Evolutionary conservation across 2,329 filamentous ascomycete genomes (phyloP).

Genomic region (Fusarium siculi): DNA sequence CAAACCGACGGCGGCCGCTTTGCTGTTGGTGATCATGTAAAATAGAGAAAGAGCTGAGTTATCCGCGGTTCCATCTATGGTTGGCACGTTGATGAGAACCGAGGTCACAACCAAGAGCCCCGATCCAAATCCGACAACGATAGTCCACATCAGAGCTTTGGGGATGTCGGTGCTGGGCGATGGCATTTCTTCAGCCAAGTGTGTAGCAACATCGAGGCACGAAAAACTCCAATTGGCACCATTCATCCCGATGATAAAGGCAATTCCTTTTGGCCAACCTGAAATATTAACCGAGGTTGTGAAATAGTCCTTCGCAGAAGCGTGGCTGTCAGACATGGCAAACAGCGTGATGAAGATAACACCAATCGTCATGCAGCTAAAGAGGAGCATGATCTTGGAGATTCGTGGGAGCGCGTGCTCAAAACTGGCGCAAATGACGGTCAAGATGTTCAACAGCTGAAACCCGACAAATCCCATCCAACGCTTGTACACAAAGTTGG

Average conservation of each 20-base stretch:
- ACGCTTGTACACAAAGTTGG: background rate
- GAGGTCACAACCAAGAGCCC: background rate
- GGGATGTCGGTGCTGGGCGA: background rate
- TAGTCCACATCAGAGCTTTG: constrained; percentile 9
- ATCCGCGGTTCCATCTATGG: background rate
- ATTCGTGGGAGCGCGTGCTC: background rate
- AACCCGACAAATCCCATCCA: constrained; percentile 10
- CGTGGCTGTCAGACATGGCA: background rate
- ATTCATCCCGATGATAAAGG: constrained; percentile 5
- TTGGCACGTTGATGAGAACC: background rate
- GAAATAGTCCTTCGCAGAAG: background rate
- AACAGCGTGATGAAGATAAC: background rate
- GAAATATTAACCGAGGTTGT: background rate
- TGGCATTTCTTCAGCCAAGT: constrained; percentile 11
- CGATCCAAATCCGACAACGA: background rate
- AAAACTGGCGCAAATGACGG: background rate
- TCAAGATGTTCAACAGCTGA: constrained; percentile 2
- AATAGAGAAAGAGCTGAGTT: constrained; percentile 7
- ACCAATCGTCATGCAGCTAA: background rate
- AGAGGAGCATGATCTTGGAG: background rate
- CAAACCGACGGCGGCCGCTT: background rate
- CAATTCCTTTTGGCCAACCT: constrained; percentile 8
- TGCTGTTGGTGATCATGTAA: background rate
- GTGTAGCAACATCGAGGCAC: background rate
- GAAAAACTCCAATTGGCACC: constrained; percentile 6